Conservation (phyloP, 2,329 filamentous ascomycete genomes). For the Ophiostoma ulmi region DNA sequence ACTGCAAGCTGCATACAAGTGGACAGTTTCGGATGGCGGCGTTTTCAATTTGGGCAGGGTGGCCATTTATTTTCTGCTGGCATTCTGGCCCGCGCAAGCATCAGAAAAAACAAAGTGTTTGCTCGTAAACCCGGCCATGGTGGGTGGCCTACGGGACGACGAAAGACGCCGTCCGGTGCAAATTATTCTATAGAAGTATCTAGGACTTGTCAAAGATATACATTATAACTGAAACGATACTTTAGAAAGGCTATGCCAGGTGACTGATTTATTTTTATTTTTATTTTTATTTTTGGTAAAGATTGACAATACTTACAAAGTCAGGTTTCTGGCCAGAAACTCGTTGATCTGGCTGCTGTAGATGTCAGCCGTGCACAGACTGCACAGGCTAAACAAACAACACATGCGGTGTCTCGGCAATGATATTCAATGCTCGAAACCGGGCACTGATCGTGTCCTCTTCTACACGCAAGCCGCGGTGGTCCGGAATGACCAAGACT, state of each 20-base stretch:
- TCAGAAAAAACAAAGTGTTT: neutral
- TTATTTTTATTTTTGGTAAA: no score
- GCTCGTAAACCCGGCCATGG: neutral
- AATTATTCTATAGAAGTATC: neutral
- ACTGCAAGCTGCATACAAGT: conserved; percentile 24
- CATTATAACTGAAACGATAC: no score
- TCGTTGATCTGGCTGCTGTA: no score
- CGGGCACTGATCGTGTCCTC: neutral
- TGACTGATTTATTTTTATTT: no score
- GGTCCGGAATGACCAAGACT: neutral
- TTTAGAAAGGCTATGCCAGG: no score
- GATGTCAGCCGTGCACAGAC: neutral
- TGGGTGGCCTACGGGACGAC: neutral
- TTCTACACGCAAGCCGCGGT: neutral
- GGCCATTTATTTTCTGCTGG: neutral
- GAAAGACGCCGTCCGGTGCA: neutral
- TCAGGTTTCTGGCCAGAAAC: no score
- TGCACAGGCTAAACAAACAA: neutral
- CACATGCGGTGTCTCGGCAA: neutral
- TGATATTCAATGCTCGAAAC: neutral
- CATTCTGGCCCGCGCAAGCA: neutral
- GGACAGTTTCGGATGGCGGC: neutral
- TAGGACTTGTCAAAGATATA: no score
- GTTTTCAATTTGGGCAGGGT: neutral
- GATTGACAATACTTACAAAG: no score